These are phyloP conservation scores for Ustilago vetiveriae DNA, from an alignment of 1,284 basidiomycete genomes.

Conservation along the genomic window DNA sequence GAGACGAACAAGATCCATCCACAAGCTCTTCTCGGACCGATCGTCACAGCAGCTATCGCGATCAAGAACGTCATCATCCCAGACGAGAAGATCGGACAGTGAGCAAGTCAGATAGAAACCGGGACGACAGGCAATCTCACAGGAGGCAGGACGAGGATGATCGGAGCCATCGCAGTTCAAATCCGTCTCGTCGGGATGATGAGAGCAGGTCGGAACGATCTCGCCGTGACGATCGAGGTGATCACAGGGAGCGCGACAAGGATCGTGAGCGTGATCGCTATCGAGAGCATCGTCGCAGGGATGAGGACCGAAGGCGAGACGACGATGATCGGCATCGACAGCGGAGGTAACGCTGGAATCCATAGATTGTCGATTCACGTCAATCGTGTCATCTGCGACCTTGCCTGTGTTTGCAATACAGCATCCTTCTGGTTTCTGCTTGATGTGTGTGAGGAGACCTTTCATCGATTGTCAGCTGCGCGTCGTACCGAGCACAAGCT, in stretches of 20 bases:
- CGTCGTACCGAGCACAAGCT: too few relatives aligned
- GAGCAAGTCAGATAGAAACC: neutral
- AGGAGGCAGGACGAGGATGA: conserved; percentile 8
- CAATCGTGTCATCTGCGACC: too few relatives aligned
- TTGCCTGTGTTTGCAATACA: too few relatives aligned
- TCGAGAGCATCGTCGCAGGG: neutral
- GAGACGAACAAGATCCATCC: conserved; percentile 1
- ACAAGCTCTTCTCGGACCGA: neutral
- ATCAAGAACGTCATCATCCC: neutral
- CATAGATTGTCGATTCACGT: neutral
- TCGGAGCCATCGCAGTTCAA: conserved; percentile 11
- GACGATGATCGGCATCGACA: conserved; percentile 9
- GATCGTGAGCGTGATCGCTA: conserved; percentile 8
- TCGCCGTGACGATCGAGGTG: conserved; percentile 1
- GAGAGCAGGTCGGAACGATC: conserved; percentile 14
- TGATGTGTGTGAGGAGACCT: too few relatives aligned
- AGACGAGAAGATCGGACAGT: conserved; percentile 3
- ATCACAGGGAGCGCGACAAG: conserved; percentile 10
- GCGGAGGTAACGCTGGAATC: conserved; percentile 7
- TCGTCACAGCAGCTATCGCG: neutral
- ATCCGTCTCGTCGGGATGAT: conserved; percentile 10
- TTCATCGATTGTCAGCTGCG: too few relatives aligned
- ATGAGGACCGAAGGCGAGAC: conserved; percentile 4
- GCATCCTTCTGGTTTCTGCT: too few relatives aligned
- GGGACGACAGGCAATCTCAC: conserved; percentile 11